Evolutionary conservation across 1,284 basidiomycete species (phyloP), one percentile per base, ranked within the genome.

Genomic region (Phaffia rhodozyma): DNA sequence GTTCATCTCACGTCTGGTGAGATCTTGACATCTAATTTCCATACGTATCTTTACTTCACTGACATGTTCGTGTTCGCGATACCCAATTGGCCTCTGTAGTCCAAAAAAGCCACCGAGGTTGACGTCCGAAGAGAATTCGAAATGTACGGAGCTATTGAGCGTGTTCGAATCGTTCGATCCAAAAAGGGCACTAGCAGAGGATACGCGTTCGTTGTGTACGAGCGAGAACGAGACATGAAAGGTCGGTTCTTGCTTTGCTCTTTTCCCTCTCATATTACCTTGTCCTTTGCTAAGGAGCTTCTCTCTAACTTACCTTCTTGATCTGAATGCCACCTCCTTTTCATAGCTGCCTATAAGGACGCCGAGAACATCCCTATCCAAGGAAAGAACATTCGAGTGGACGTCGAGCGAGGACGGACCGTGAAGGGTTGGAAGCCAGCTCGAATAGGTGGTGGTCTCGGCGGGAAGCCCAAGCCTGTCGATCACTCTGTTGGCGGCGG

Each of bases 211-310:
- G 82, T 99, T 67, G 91, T 97, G 7, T 99, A 91, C 71, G 96
- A 99, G 75, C 84, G 93, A 30, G 96, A 98, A 78, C 84, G 92
- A 66, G 96, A 99, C 75, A 98, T 98, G 96, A 97, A 97, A 83
- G 89, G 91, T 91, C 71, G 72, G 76, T 73, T 59, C 51, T 27
- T 56, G 27, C 51, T 62, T 53, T 34, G n/a, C 25, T 53, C 27
- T 64, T 65, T 63, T 53, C 69, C 62, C 70, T 59, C 66, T 60
- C 21, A 21, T 16, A 50, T 49, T 47, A 48, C 56, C 13, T n/a
- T 34, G 16, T 51, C 52, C 23, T 21, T 13, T 20, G 27, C 58
- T 61, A 47, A 51, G 47, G 27, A 51, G n/a, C 18, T 50, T 21
- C 56, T 63, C 38, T 53, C 61, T 32, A 60, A 43, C 62, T 61